phyloP scores from a whole-genome alignment of 768 basidiomycete genomes.

The Vararia minispora region DNA sequence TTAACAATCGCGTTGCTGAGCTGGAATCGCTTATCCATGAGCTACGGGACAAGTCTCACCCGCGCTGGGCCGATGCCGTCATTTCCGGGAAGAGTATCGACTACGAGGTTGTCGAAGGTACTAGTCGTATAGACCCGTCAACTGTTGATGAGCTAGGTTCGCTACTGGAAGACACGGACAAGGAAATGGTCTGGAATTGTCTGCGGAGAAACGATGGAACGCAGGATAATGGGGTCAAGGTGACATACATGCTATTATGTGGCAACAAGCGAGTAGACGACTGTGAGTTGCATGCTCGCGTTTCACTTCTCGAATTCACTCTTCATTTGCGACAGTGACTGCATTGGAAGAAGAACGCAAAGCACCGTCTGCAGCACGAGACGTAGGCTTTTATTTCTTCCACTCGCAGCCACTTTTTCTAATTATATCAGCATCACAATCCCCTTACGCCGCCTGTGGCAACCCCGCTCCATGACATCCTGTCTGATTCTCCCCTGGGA shows the following conservation, averaged over 20 bases:
- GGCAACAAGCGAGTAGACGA: too few species aligned
- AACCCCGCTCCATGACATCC: too few species aligned
- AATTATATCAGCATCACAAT: too few species aligned
- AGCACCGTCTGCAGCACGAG: conserved; percentile 67
- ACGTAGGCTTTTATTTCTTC: too few species aligned
- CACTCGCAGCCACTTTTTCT: too few species aligned
- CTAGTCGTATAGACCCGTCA: conserved; percentile 84
- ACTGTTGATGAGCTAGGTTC: conserved; percentile 71
- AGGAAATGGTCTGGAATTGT: conserved; percentile 80
- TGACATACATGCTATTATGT: conserved; percentile 84
- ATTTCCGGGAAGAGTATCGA: too few species aligned
- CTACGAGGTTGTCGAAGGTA: conserved; percentile 77
- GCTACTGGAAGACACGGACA: conserved; percentile 59
- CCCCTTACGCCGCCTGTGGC: too few species aligned
- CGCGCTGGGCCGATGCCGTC: conserved; percentile 78
- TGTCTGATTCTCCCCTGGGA: too few species aligned
- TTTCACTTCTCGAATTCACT: conserved; percentile 7
- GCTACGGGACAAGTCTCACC: conserved; percentile 87
- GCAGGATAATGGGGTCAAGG: conserved; percentile 85
- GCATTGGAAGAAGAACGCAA: conserved; percentile 79
- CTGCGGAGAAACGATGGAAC: conserved; percentile 70
- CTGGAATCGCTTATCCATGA: too few species aligned
- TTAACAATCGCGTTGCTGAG: too few species aligned
- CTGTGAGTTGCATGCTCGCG: conserved; percentile 52
- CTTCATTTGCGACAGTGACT: conserved; percentile 43